Evolutionary conservation across 352 stramenopile species (phyloP).

Genomic region (Phytophthora europaea): DNA sequence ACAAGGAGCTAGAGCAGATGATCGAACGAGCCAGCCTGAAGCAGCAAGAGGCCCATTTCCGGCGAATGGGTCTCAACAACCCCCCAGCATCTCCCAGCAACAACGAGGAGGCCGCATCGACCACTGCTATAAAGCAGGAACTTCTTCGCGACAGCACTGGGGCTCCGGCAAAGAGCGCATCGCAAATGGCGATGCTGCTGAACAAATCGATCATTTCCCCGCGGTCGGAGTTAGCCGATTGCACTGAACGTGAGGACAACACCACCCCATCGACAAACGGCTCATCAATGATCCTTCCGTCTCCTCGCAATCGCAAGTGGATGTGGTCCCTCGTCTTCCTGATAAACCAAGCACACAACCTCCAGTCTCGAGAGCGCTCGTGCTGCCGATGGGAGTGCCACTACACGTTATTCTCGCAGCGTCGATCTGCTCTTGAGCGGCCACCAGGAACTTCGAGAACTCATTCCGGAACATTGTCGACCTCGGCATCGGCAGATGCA

Average conservation of each 20-base stretch:
- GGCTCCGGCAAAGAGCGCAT: conserved; percentile 42
- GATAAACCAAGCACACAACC: conserved; percentile 71
- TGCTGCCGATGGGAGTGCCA: conserved; percentile 81
- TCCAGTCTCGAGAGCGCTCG: conserved; percentile 63
- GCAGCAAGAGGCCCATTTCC: conserved; percentile 40
- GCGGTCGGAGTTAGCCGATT: conserved; percentile 37
- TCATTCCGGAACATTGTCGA: conserved; percentile 1
- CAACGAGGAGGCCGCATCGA: conserved; percentile 16
- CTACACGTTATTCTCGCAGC: conserved; percentile 68
- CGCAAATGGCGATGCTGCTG: conserved; percentile 60
- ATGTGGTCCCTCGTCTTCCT: conserved; percentile 68
- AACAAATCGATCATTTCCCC: conserved; percentile 61
- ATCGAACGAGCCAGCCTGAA: conserved; percentile 58
- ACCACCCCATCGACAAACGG: neutral
- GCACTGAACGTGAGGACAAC: neutral
- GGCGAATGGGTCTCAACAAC: conserved; percentile 12
- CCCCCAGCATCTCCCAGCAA: conserved; percentile 1
- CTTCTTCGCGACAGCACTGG: conserved; percentile 32
- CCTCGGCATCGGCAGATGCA: conserved; percentile 3
- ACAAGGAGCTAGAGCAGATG: conserved; percentile 77
- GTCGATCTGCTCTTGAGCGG: conserved; percentile 67
- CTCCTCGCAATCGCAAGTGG: conserved; percentile 40
- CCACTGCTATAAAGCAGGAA: conserved; percentile 42
- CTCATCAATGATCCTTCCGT: conserved; percentile 28
- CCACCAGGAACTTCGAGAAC: conserved; percentile 12